phyloP scores from a whole-genome alignment of 495 filamentous ascomycete species.

The Penicillium crystallinum region DNA sequence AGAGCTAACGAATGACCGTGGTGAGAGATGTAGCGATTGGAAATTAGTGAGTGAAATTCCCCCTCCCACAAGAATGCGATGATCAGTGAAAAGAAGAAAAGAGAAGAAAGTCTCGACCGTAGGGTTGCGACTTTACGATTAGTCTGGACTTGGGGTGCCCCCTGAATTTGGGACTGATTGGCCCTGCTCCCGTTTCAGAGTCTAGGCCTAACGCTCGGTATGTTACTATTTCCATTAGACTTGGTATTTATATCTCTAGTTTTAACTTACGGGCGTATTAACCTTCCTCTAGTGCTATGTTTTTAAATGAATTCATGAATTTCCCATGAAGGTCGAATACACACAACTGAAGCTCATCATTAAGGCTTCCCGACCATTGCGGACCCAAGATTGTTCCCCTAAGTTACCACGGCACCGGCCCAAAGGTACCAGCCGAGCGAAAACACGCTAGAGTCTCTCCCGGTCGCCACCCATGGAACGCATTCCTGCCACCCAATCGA shows the following conservation, averaged over 20 bases:
- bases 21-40: constrained; percentile 4
- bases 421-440: not conserved
- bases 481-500: not conserved
- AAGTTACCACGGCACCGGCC: not conserved
- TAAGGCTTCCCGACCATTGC: too few relatives aligned
- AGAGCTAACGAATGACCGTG: not conserved
- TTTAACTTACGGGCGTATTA: not conserved
- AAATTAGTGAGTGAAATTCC: constrained; percentile 3
- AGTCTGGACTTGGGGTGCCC: constrained; percentile 2
- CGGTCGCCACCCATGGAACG: constrained; percentile 2
- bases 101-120: constrained; percentile 5
- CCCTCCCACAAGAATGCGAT: constrained; percentile 3
- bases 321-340: too few relatives aligned
- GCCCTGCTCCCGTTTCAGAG: constrained; percentile 3
- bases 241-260: constrained; percentile 1
- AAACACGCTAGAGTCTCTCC: not conserved
- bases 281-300: not conserved
- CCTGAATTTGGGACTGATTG: constrained; percentile 11
- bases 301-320: too few relatives aligned
- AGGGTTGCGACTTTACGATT: not conserved
- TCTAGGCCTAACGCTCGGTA: constrained; percentile 1
- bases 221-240: constrained; percentile 2
- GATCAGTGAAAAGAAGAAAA: constrained; percentile 1
- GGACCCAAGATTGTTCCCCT: not conserved
- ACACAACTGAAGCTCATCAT: not conserved